Base-by-base conservation (phyloP, 129 eudicot species). In the Artemisia argyi region DNA sequence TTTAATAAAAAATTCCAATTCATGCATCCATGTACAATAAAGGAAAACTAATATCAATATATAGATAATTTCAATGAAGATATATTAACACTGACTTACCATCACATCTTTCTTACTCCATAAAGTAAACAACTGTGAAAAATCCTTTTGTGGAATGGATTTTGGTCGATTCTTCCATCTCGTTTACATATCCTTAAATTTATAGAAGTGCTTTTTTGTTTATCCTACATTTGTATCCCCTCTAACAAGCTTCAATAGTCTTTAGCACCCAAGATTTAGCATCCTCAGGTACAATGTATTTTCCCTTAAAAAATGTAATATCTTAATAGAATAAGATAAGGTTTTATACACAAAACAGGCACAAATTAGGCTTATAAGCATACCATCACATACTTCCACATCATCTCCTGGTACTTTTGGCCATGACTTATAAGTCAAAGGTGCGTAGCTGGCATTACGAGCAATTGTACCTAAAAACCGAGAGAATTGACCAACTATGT, bases 391-490 rank as follows among this genome's bases (percentile, higher is more conserved):
- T 35, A 64, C n/a, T 65, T 28, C 69, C 69, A 65, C 7, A 65
- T 65, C 30, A 9, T 65, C 16, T 65, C 53, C 54, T 39, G 69
- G 69, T 2, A 44, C 69, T 47, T 66, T 66, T 16, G 19, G 71
- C 42, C 71, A 66, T 2, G 56, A 46, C 1, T 19, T 66, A 66
- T 44, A 19, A 4, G 56, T 66, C 16, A 66, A 66, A 35, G 71
- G 71, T 44, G 70, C 70, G 20, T n/a, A 47, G 12, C 18, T 65
- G 11, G 46, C 8, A n/a, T 17, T 18, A 46, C 71, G 71, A 66
- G 71, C 71, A 10, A 66, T 47, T 46, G 71, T 66, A 48, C 58
- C 71, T 9, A 66, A 20, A 66, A 47, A 66, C 13, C 57, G 71
- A 5, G 71, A 66, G 16, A 66, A 66, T 6, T 20, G 3, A 3